Evolutionary conservation across 345 rosid species (phyloP).

Genomic region (Eucalyptus curtisii): DNA sequence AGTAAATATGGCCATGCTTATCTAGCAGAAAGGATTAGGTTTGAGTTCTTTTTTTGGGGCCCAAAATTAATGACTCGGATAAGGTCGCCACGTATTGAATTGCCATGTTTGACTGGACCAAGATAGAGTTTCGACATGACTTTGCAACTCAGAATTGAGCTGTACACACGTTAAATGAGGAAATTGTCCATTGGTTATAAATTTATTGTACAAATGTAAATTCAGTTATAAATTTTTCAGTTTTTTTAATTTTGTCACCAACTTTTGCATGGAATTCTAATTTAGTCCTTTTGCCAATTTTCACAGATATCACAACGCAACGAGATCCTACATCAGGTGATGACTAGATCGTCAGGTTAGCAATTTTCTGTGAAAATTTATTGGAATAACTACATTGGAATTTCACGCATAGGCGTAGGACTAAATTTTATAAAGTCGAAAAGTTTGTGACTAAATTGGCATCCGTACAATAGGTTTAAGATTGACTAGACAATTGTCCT

Average conservation of each 20-base stretch:
- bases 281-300: rapidly evolving
- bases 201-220: rapidly evolving
- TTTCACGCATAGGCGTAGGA: rapidly evolving
- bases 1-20: not conserved
- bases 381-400: not conserved
- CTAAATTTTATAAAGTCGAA: not conserved
- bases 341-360: rapidly evolving
- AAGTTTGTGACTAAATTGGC: rapidly evolving
- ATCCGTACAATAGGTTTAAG: rapidly evolving
- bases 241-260: not conserved
- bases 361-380: rapidly evolving
- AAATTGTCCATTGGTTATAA: not conserved
- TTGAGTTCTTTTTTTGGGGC: not conserved
- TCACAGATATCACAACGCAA: rapidly evolving
- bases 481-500: not conserved
- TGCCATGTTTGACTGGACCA: not conserved
- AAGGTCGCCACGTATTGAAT: not conserved
- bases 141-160: not conserved
- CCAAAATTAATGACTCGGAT: not conserved
- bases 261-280: not conserved
- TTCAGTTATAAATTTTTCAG: rapidly evolving
- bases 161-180: not conserved
- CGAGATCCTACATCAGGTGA: rapidly evolving
- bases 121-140: not conserved
- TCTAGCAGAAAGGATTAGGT: not conserved